Conservation (phyloP, 2,329 filamentous ascomycete genomes). For the Moelleriella libera region DNA sequence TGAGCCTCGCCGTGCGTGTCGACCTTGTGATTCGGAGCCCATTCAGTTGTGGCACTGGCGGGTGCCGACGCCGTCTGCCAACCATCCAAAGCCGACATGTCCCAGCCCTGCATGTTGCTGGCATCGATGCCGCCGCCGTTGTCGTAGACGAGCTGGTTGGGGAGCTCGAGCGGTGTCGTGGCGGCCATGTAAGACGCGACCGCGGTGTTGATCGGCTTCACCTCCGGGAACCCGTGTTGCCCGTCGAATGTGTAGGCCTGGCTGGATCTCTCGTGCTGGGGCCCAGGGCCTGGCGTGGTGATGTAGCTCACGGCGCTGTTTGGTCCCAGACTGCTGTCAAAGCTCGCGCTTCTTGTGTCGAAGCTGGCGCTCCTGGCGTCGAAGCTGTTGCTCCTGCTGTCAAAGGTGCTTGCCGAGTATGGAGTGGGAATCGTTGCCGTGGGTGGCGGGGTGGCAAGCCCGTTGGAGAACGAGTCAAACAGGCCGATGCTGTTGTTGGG, state of each 20-base stretch:
- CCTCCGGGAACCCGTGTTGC: constrained; percentile 16
- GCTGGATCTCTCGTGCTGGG: constrained; percentile 10
- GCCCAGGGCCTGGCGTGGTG: constrained; percentile 12
- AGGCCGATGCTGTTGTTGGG: constrained; percentile 22
- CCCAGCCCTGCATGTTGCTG: constrained; percentile 20
- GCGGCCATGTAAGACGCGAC: constrained; percentile 16
- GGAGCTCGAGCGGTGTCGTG: constrained; percentile 16
- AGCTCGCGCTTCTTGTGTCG: constrained; percentile 17
- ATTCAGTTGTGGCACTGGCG: constrained; percentile 15
- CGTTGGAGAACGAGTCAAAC: constrained; percentile 36
- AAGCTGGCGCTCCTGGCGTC: constrained; percentile 14
- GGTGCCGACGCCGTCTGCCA: constrained; percentile 15
- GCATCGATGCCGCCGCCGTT: constrained; percentile 15
- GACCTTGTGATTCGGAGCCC: constrained; percentile 16
- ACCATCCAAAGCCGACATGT: constrained; percentile 20
- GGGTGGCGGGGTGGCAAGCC: constrained; percentile 42
- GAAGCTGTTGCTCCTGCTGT: constrained; percentile 19
- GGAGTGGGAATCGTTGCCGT: constrained; percentile 34
- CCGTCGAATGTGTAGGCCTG: constrained; percentile 17
- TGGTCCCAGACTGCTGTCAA: constrained; percentile 22
- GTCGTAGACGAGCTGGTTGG: constrained; percentile 20
- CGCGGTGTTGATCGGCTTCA: constrained; percentile 18
- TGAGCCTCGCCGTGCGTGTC: constrained; percentile 10
- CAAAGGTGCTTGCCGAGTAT: constrained; percentile 18
- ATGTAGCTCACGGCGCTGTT: constrained; percentile 17